phyloP scores from a whole-genome alignment of 1,139 yeast genomes.

The Hansenula anomala region DNA sequence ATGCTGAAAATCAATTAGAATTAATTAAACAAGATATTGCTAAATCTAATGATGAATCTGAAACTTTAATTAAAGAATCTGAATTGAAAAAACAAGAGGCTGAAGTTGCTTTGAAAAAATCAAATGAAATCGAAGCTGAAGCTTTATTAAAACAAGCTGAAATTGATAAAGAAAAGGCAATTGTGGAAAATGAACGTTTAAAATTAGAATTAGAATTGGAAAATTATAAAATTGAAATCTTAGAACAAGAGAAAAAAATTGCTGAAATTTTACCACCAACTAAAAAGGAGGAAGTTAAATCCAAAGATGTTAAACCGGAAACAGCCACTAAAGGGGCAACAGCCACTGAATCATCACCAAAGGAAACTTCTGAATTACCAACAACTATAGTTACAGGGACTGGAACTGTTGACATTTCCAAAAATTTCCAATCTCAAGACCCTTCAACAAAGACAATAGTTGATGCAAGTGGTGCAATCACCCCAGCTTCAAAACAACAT shows the following conservation, averaged over 20 bases:
- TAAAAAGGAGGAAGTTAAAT: constrained; percentile 6
- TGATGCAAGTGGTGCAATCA: constrained; percentile 5
- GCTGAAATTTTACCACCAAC: constrained; percentile 24
- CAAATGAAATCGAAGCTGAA: constrained; percentile 19
- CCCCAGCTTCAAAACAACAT: not conserved
- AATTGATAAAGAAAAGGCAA: constrained; percentile 19
- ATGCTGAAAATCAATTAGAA: constrained; percentile 20
- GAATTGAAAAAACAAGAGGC: constrained; percentile 23
- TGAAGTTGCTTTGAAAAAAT: constrained; percentile 18
- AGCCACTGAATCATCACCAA: constrained; percentile 1
- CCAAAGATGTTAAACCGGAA: not conserved
- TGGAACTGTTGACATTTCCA: not conserved
- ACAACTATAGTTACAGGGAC: constrained; percentile 5
- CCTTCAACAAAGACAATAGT: constrained; percentile 9
- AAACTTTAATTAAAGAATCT: constrained; percentile 23
- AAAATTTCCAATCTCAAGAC: not conserved
- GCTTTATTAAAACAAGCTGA: constrained; percentile 20
- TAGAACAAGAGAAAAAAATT: constrained; percentile 23
- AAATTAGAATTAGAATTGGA: constrained; percentile 19
- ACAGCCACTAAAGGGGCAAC: not conserved
- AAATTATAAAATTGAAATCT: constrained; percentile 20
- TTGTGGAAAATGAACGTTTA: constrained; percentile 26
- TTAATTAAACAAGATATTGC: constrained; percentile 22
- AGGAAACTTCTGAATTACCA: constrained; percentile 7
- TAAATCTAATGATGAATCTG: constrained; percentile 22